A percentile compares a stretch with the other conserved stretches of the same genome.
Conservation (phyloP, 306 rosid species). For the Quercus suber region DNA sequence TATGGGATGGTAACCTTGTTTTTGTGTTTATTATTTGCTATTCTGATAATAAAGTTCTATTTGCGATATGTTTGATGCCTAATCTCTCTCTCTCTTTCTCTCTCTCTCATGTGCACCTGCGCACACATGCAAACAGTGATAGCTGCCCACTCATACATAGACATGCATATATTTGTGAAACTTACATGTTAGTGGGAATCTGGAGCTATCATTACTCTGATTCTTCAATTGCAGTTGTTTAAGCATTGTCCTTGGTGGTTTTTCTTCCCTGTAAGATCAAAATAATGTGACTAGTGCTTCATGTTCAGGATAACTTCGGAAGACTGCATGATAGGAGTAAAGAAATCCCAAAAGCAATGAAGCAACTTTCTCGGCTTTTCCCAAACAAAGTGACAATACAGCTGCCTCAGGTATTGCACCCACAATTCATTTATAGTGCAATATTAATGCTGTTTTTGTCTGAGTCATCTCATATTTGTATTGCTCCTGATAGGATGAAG, state of each 20-base stretch:
- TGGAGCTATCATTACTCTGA: not conserved
- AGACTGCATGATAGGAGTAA: slow-evolving; percentile 81
- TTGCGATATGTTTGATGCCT: not conserved
- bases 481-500: slow-evolving; percentile 58
- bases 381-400: slow-evolving; percentile 85
- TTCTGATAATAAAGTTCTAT: not conserved
- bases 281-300: slow-evolving; percentile 10
- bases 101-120: not conserved
- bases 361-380: slow-evolving; percentile 78
- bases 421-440: slow-evolving; percentile 10
- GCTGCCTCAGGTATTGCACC: slow-evolving; percentile 72
- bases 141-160: not conserved
- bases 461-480: not conserved
- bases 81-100: not conserved
- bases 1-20: not conserved
- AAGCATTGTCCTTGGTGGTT: not conserved
- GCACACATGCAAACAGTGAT: not conserved
- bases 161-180: not conserved
- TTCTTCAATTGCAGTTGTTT: not conserved
- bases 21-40: not conserved
- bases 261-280: slow-evolving; percentile 18
- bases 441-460: slow-evolving; percentile 12
- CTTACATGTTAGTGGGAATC: not conserved
- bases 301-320: slow-evolving; percentile 69
- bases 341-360: slow-evolving; percentile 77